These are phyloP conservation scores for Fusarium scirpi DNA, from an alignment of 2,329 filamentous ascomycete species.

Conservation along the genomic window DNA sequence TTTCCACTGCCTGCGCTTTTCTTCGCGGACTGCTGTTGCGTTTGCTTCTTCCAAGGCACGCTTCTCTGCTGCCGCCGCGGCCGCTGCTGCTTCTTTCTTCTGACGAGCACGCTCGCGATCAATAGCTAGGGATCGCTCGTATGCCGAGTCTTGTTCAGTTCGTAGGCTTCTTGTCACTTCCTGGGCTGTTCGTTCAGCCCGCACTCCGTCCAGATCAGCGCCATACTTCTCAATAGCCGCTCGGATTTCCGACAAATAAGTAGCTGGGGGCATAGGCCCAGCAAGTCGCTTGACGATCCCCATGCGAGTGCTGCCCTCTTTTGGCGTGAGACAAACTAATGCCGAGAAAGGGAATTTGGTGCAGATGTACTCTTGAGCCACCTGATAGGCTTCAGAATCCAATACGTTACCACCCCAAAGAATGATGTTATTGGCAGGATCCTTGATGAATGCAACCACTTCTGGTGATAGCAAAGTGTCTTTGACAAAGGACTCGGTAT, in stretches of 20 bases:
- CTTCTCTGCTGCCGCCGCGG: constrained; percentile 75
- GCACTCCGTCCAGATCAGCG: constrained; percentile 78
- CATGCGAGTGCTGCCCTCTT: constrained; percentile 88
- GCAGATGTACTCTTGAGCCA: constrained; percentile 85
- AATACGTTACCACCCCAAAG: constrained; percentile 94
- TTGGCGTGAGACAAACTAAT: constrained; percentile 87
- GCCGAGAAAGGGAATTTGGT: constrained; percentile 94
- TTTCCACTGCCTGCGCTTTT: constrained; percentile 75
- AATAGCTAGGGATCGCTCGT: constrained; percentile 88
- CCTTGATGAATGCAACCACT: constrained; percentile 78
- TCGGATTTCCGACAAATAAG: constrained; percentile 82
- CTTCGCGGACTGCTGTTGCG: constrained; percentile 64
- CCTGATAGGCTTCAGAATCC: constrained; percentile 94
- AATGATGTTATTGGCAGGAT: constrained; percentile 81
- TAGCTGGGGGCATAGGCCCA: constrained; percentile 75
- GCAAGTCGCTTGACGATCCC: constrained; percentile 84
- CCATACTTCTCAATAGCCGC: constrained; percentile 79
- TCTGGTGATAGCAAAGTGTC: constrained; percentile 84
- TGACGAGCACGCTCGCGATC: constrained; percentile 87
- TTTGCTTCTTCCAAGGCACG: constrained; percentile 70
- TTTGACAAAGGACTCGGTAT: constrained; percentile 83
- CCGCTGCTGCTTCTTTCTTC: constrained; percentile 79
- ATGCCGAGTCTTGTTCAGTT: constrained; percentile 92
- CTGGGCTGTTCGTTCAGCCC: constrained; percentile 82
- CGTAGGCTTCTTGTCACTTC: constrained; percentile 83